Conservation (phyloP, 495 filamentous ascomycete species). For the Neurospora sp. region DNA sequence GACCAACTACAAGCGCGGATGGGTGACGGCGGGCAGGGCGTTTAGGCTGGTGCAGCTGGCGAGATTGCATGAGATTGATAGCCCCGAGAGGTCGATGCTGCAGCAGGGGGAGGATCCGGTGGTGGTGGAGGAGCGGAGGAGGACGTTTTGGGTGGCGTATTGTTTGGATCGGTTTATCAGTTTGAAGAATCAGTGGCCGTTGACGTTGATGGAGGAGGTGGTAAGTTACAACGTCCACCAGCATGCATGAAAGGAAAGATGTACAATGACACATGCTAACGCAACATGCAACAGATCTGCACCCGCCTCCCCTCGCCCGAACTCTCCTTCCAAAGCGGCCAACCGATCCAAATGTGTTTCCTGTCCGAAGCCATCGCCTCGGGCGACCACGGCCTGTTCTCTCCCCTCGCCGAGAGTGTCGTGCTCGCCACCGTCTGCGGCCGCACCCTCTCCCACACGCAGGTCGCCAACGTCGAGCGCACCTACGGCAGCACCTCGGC, state of each 20-base stretch:
- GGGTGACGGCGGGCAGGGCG: conserved; percentile 44
- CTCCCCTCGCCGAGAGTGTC: conserved; percentile 38
- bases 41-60: conserved; percentile 44
- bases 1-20: conserved; percentile 35
- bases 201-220: conserved; percentile 41
- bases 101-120: conserved; percentile 16
- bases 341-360: conserved; percentile 32
- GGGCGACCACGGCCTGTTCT: conserved; percentile 22
- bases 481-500: conserved; percentile 5
- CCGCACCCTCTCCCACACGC: conserved; percentile 34
- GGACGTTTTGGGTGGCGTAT: conserved; percentile 49
- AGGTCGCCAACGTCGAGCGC: conserved; percentile 21
- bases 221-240: conserved; percentile 19
- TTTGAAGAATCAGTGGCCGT: conserved; percentile 34
- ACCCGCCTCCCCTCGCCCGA: conserved; percentile 41
- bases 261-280: not conserved
- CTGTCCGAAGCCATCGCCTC: conserved; percentile 34
- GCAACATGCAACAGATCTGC: conserved; percentile 19
- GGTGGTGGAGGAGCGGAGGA: conserved; percentile 37
- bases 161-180: conserved; percentile 44
- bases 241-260: too few species aligned
- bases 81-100: conserved; percentile 9
- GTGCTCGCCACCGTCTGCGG: conserved; percentile 40
- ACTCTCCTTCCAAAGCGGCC: conserved; percentile 40
- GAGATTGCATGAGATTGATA: conserved; percentile 41